Evolutionary conservation across 139 green algal species (phyloP), one percentile per base, ranked within the genome.

Genomic region (Spirogloea muscicola): DNA sequence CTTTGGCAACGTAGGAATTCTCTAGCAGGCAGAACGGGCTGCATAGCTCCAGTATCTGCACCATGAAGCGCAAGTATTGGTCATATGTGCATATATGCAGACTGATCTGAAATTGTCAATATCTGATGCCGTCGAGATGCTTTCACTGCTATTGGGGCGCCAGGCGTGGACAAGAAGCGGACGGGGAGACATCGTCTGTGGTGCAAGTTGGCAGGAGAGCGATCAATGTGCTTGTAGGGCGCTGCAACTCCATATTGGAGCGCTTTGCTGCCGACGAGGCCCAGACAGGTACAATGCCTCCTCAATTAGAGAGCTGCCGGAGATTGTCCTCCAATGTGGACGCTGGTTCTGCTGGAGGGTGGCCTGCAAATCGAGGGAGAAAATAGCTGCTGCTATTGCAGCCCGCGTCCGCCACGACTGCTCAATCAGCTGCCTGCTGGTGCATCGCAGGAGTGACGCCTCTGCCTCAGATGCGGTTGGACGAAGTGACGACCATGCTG

Each of bases 171-270:
- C 7, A 7, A 0, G 5, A 16, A 7, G 36, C 52, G 10, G 69
- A 77, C n/a, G 42, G 6, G 2, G 18, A 34, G 18, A n/a, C 67
- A 33, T 52, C 72, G 0, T 80, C 72, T 1, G 31, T 25, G n/a
- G 73, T 81, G 43, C 21, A n/a, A 69, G 68, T 91, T 1, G 89
- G 87, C 0, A 68, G 86, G 65, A 37, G 87, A 6, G 86, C 91
- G 9, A 79, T 95, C 55, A 89, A 89, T 3, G 57, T 89, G 1
- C 84, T 96, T 40, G 51, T 96, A 21, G 37, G 66, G 6, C 76
- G 88, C 37, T 89, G 80, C 44, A 60, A 89, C 5, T 42, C 58
- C 13, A 89, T 91, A 29, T 73, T 93, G 58, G 38, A 33, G 4
- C 52, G 44, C 0, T 85, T 82, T n/a, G n/a, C n/a, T n/a, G n/a